Percentiles rank a stretch among this genome's conserved stretches.
phyloP scores from a whole-genome alignment of 2,329 filamentous ascomycete species.

The Colletotrichum theobromicola region DNA sequence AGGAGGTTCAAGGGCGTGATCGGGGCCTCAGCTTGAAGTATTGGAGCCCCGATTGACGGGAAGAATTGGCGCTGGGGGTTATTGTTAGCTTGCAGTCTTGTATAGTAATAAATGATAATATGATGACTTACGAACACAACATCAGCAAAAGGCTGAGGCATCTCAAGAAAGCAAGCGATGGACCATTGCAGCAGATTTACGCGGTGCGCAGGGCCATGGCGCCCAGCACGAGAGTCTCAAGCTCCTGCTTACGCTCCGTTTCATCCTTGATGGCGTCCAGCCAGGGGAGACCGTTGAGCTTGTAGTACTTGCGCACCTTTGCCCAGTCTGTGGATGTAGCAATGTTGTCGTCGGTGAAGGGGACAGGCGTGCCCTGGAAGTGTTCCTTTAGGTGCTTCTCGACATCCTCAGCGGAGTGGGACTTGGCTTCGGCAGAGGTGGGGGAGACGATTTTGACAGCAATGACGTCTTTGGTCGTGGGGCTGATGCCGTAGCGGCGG shows the following conservation, averaged over 20 bases:
- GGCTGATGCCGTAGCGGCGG: slow-evolving; percentile 81
- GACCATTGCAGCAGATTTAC: not conserved
- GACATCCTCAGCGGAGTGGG: slow-evolving; percentile 50
- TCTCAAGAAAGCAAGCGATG: not conserved
- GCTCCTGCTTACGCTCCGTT: slow-evolving; percentile 51
- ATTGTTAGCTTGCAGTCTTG: not conserved
- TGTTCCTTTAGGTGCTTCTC: slow-evolving; percentile 63
- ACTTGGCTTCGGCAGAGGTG: slow-evolving; percentile 45
- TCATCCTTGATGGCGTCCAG: slow-evolving; percentile 51
- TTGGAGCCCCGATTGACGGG: slow-evolving; percentile 7
- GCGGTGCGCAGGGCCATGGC: slow-evolving; percentile 78
- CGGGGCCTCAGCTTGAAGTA: slow-evolving; percentile 34
- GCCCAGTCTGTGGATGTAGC: slow-evolving; percentile 64
- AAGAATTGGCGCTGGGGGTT: not conserved
- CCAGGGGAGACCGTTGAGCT: slow-evolving; percentile 69
- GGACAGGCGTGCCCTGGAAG: slow-evolving; percentile 65
- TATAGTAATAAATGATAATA: not conserved
- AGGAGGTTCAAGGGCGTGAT: slow-evolving; percentile 55
- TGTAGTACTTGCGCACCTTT: slow-evolving; percentile 85
- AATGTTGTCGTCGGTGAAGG: slow-evolving; percentile 70
- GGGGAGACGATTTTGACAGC: slow-evolving; percentile 77
- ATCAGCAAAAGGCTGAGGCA: not conserved
- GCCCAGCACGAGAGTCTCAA: slow-evolving; percentile 74
- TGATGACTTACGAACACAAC: not conserved
- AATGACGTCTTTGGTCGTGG: slow-evolving; percentile 74